Base-by-base conservation (phyloP, 805 yeast genomes). In the Wickerhamomyces silvicola region DNA sequence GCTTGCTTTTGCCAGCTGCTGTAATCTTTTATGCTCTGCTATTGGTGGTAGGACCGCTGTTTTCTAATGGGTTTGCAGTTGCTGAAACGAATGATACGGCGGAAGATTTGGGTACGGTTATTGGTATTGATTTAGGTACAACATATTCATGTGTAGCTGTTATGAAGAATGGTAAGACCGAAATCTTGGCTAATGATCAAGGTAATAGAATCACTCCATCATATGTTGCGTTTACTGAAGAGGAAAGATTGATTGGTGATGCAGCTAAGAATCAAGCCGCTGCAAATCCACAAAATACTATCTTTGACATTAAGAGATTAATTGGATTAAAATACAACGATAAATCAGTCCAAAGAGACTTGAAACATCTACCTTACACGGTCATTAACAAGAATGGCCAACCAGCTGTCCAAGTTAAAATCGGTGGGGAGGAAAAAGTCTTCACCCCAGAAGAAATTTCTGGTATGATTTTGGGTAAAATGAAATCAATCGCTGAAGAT, bases 141-240 rank as follows among this genome's bases (percentile, higher is more conserved):
- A 88, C 97, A 3, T 88, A 88, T 67, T 87, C 96, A 2, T 88
- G 97, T 78, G 97, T 88, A 36, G 97, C 95, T 48, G 86, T 75
- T 29, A 75, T 77, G 81, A 74, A 73, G 52, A 75, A 78, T 48
- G 94, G 88, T 53, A 73, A 87, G 54, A 95, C 90, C 31, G 97
- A 87, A 57, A 87, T 87, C 50, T 70, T 87, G 44, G 95, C 96
- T 43, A 87, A 87, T 56, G 96, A 87, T 64, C 97, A 87, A 68
- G 97, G 97, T 69, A 85, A 86, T 68, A 82, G 97, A 72, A 87
- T 88, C 50, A 87, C 97, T 13, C 97, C 97, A 18, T 85, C 95
- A 2, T 87, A 81, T 54, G 97, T 87, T 41, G 95, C 94, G 8
- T 87, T 87, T 66, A 83, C 87, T 15, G 90, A 81, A 32, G 85